These are phyloP conservation scores for Nematocida parisii DNA, from an alignment of 371 early-diverging fungal genomes.

Conservation along the genomic window DNA sequence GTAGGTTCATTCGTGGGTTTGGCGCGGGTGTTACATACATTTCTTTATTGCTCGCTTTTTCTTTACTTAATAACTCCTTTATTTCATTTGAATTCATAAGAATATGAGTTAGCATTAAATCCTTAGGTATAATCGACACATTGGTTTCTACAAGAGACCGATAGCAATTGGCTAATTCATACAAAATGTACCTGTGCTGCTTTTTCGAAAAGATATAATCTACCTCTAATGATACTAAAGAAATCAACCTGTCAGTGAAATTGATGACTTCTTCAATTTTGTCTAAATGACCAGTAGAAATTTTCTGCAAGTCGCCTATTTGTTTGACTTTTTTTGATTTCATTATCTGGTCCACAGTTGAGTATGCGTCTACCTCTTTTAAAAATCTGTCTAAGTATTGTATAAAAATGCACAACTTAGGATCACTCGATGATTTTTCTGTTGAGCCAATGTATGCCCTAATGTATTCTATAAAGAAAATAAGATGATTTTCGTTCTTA, in stretches of 20 bases:
- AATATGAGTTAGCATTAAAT: background rate
- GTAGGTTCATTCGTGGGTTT: too few species aligned
- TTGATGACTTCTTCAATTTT: background rate
- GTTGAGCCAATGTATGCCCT: background rate
- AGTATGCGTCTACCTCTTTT: background rate
- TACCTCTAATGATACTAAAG: background rate
- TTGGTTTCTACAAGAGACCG: background rate
- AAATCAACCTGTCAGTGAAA: background rate
- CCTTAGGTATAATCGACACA: background rate
- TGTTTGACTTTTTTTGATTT: background rate
- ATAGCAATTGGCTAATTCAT: slow-evolving; percentile 5
- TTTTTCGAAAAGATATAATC: background rate
- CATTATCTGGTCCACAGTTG: background rate
- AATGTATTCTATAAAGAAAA: background rate
- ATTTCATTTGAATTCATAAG: background rate
- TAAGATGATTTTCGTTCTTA: background rate
- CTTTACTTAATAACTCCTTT: background rate
- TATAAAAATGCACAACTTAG: background rate
- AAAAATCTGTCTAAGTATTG: background rate
- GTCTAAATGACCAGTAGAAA: background rate
- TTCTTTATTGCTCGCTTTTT: background rate
- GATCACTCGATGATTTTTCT: background rate
- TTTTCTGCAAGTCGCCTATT: background rate
- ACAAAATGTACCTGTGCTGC: background rate
- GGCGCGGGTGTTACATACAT: too few species aligned